These are phyloP conservation scores for Debaryomyces sp. DNA, from an alignment of 1,139 yeast species.

Conservation along the genomic window DNA sequence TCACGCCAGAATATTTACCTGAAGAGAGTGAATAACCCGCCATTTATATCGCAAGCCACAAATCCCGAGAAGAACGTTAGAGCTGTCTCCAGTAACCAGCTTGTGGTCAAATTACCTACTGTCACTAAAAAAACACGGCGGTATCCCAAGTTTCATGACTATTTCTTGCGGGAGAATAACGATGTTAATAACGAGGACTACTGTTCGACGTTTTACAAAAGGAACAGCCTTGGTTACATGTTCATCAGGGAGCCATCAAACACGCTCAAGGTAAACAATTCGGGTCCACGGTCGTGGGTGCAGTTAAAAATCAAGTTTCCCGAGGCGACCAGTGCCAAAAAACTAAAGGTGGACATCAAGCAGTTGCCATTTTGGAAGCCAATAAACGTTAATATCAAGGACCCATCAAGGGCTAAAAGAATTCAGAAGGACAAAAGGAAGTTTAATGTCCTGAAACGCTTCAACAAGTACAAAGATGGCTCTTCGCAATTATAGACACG, in stretches of 20 bases:
- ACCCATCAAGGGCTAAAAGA: slow-evolving; percentile 2
- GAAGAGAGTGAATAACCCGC: slow-evolving; percentile 25
- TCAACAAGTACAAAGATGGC: background rate
- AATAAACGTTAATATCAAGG: slow-evolving; percentile 17
- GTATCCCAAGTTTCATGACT: background rate
- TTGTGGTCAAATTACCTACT: slow-evolving; percentile 1
- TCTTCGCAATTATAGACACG: background rate
- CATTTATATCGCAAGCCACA: slow-evolving; percentile 22
- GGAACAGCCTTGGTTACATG: slow-evolving; percentile 42
- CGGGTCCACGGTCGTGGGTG: slow-evolving; percentile 33
- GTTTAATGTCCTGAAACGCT: slow-evolving; percentile 3
- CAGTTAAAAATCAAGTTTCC: slow-evolving; percentile 28
- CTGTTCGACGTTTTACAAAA: slow-evolving; percentile 38
- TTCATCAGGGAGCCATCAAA: slow-evolving; percentile 37
- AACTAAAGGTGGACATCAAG: slow-evolving; percentile 31
- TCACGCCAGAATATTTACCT: slow-evolving; percentile 21
- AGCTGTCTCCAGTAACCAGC: background rate
- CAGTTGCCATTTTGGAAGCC: slow-evolving; percentile 36
- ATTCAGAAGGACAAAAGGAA: slow-evolving; percentile 4
- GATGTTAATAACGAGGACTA: slow-evolving; percentile 22
- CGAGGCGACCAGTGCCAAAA: slow-evolving; percentile 12
- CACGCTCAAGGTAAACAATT: slow-evolving; percentile 29
- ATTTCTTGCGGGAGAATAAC: slow-evolving; percentile 3
- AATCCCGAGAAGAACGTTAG: background rate
- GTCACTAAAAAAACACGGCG: background rate